A percentile compares a stretch with the other conserved stretches of the same genome.
Conservation (phyloP, 768 basidiomycete species). For the Coprinopsis sp. region DNA sequence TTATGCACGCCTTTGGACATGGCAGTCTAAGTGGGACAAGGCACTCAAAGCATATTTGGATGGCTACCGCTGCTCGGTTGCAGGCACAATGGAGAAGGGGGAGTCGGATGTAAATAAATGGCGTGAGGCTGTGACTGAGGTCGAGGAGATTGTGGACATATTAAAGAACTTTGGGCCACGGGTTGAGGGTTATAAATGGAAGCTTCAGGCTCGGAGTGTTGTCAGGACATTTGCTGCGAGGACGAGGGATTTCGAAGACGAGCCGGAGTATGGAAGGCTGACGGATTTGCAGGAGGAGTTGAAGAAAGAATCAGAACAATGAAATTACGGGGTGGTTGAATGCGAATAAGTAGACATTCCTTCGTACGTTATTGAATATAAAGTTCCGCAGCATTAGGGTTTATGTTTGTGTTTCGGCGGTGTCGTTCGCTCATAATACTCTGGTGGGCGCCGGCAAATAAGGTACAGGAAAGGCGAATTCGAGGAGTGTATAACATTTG, state of each 20-base stretch:
- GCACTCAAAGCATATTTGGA: constrained; percentile 81
- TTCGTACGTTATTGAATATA: too few species aligned
- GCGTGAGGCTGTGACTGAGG: constrained; percentile 71
- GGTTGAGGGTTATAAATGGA: constrained; percentile 64
- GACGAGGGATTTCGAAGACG: constrained; percentile 84
- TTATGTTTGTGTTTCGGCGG: too few species aligned
- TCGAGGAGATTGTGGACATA: constrained; percentile 80
- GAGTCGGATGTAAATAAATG: constrained; percentile 67
- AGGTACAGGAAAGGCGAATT: too few species aligned
- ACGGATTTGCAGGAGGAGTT: constrained; percentile 63
- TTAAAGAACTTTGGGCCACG: constrained; percentile 79
- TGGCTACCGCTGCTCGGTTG: constrained; percentile 72
- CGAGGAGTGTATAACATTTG: too few species aligned
- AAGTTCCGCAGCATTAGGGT: too few species aligned
- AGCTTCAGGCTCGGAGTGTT: constrained; percentile 79
- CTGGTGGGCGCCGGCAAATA: background rate
- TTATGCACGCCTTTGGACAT: constrained; percentile 75
- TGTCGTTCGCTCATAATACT: too few species aligned
- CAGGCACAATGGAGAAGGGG: constrained; percentile 55
- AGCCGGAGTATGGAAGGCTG: constrained; percentile 76
- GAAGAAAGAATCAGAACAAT: constrained; percentile 29
- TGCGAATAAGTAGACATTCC: background rate
- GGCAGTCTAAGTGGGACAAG: constrained; percentile 68
- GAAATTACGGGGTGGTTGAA: background rate
- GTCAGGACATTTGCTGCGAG: constrained; percentile 86